Evolutionary conservation across 75 land plant genomes (phyloP).

Genomic region (Chamaecyparis obtusa): DNA sequence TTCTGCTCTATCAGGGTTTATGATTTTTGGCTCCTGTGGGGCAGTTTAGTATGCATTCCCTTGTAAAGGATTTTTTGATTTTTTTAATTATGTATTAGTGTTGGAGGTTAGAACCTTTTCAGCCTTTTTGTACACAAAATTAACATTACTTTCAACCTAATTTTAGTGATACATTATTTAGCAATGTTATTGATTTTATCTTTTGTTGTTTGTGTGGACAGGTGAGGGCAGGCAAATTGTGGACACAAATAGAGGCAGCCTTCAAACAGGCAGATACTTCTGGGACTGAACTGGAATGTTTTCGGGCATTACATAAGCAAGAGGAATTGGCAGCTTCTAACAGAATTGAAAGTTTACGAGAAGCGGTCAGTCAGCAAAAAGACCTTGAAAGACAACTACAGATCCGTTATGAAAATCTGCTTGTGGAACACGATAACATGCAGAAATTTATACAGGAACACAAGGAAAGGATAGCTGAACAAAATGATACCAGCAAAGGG

Average conservation of each 20-base stretch:
- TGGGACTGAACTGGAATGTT: constrained; percentile 87
- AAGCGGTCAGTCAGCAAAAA: constrained; percentile 78
- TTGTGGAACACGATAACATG: constrained; percentile 59
- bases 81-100: neutral
- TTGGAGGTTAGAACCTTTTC: neutral
- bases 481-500: neutral
- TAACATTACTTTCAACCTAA: neutral
- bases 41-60: neutral
- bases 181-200: neutral
- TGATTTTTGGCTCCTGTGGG: neutral
- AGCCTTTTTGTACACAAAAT: neutral
- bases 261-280: constrained; percentile 84
- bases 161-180: neutral
- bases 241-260: constrained; percentile 72
- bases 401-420: constrained; percentile 62
- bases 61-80: neutral
- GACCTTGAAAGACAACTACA: constrained; percentile 69
- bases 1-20: neutral
- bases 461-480: constrained; percentile 22
- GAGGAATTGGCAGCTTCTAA: constrained; percentile 79
- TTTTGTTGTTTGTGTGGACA: constrained; percentile 23
- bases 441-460: constrained; percentile 36
- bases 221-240: constrained; percentile 66
- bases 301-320: constrained; percentile 71
- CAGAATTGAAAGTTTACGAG: constrained; percentile 63